phyloP scores from a whole-genome alignment of 192 early-diverging fungal genomes.

The Phycomyces blakesleeanus region DNA sequence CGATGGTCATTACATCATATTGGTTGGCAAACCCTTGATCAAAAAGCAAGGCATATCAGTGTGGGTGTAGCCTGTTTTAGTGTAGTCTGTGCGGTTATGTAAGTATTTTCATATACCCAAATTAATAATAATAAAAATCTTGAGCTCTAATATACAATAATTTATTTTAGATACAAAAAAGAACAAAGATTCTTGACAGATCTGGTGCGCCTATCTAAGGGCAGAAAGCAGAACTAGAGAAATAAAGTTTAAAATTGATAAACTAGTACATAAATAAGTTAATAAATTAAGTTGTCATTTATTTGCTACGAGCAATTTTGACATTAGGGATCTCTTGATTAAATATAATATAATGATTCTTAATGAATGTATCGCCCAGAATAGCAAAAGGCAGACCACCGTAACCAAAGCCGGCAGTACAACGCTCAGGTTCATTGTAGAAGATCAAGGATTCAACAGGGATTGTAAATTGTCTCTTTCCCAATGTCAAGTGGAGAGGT shows the following conservation, averaged over 20 bases:
- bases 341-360: slow-evolving; percentile 2
- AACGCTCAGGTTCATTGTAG: slow-evolving; percentile 30
- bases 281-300: no score
- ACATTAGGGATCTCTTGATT: background rate
- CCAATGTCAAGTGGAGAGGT: slow-evolving; percentile 33
- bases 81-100: slow-evolving; percentile 40
- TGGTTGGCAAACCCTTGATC: slow-evolving; percentile 49
- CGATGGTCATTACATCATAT: slow-evolving; percentile 44
- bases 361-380: slow-evolving; percentile 44
- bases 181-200: background rate
- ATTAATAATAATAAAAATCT: no score
- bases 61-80: slow-evolving; percentile 48
- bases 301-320: no score
- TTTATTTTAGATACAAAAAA: background rate
- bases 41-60: slow-evolving; percentile 51
- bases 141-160: no score
- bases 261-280: no score
- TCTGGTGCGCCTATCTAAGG: background rate
- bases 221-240: background rate
- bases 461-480: slow-evolving; percentile 28
- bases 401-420: slow-evolving; percentile 33
- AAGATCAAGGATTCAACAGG: slow-evolving; percentile 29
- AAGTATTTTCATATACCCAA: slow-evolving; percentile 22
- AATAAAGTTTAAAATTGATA: slow-evolving; percentile 30
- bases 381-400: slow-evolving; percentile 31